phyloP scores from a whole-genome alignment of 2,329 filamentous ascomycete genomes.

The Beauveria sp. region DNA sequence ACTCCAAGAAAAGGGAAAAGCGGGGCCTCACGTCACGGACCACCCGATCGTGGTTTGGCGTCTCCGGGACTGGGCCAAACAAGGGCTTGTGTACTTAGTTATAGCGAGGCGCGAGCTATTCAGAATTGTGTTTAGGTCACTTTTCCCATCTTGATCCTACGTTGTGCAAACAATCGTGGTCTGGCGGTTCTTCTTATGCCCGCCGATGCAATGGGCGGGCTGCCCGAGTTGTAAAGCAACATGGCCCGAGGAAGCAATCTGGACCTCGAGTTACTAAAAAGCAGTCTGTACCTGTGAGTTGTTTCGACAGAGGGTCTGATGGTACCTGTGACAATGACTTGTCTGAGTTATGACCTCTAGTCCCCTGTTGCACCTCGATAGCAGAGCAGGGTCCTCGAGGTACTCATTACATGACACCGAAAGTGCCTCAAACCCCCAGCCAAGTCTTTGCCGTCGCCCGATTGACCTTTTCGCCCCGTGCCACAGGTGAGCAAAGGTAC shows the following conservation, averaged over 20 bases:
- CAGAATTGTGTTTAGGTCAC: background rate
- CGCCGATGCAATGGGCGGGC: background rate
- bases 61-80: background rate
- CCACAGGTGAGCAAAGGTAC: background rate
- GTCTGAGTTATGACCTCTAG: background rate
- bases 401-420: background rate
- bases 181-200: background rate
- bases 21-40: slow-evolving; percentile 16
- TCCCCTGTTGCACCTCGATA: background rate
- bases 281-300: background rate
- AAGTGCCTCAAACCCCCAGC: background rate
- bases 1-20: slow-evolving; percentile 12
- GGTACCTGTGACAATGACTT: background rate
- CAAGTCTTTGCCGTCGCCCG: background rate
- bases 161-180: too few relatives aligned
- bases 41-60: slow-evolving; percentile 13
- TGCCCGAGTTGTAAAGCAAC: background rate
- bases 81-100: background rate
- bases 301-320: background rate
- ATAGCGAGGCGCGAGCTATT: background rate
- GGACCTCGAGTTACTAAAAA: background rate
- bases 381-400: background rate
- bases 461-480: background rate
- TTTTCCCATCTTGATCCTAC: background rate
- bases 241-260: background rate